These are phyloP conservation scores for Nakazawaea anatomiae DNA, from an alignment of 805 yeast genomes.

Conservation along the genomic window DNA sequence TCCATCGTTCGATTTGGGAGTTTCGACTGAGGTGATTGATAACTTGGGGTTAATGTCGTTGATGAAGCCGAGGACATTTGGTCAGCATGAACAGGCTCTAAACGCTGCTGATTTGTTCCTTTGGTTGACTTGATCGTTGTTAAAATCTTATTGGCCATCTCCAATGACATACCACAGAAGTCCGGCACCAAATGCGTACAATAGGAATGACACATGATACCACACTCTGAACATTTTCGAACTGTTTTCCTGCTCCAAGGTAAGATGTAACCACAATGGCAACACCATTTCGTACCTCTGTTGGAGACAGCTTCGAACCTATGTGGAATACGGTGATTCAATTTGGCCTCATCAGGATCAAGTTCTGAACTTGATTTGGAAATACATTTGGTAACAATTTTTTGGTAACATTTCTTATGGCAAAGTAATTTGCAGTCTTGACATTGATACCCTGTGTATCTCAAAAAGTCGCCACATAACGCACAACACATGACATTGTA, in stretches of 20 bases:
- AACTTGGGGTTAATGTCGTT: background rate
- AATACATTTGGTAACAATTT: constrained; percentile 78
- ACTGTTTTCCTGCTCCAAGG: constrained; percentile 95
- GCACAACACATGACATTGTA: constrained; percentile 98
- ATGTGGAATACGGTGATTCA: constrained; percentile 96
- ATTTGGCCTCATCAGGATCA: constrained; percentile 69
- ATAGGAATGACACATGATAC: constrained; percentile 86
- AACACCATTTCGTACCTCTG: constrained; percentile 98
- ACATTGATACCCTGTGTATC: constrained; percentile 83
- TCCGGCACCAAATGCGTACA: constrained; percentile 96
- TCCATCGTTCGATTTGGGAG: constrained; percentile 4
- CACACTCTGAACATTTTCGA: constrained; percentile 90
- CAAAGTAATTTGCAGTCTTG: constrained; percentile 79
- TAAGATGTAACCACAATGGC: constrained; percentile 95
- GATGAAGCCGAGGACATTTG: background rate
- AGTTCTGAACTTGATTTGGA: constrained; percentile 66
- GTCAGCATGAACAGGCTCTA: constrained; percentile 11
- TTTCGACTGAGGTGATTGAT: background rate
- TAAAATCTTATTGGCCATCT: constrained; percentile 85
- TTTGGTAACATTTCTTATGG: constrained; percentile 75
- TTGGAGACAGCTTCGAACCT: constrained; percentile 89
- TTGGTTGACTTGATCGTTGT: constrained; percentile 76
- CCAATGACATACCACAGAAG: constrained; percentile 98
- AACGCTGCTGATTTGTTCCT: constrained; percentile 16
- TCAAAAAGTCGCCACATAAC: constrained; percentile 89